Conservation (phyloP, 2,329 filamentous ascomycete genomes). For the Colletotrichum paranaense region DNA sequence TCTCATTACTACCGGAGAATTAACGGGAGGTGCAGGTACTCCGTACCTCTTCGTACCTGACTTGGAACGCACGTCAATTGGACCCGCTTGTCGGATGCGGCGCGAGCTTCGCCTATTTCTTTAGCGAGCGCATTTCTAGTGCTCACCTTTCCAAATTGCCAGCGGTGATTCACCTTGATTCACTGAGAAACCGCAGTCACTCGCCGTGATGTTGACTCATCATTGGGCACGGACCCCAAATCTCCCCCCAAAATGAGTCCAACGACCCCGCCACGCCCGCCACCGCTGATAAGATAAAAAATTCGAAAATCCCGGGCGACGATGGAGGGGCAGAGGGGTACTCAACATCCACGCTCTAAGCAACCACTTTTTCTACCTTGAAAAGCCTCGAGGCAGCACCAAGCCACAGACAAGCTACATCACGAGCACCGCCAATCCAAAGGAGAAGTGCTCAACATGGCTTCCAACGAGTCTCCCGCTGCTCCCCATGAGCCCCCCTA, state of each 20-base stretch:
- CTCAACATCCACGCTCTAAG: neutral
- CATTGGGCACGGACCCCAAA: constrained; percentile 10
- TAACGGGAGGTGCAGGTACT: neutral
- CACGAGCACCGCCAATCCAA: neutral
- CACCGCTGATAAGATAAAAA: constrained; percentile 36
- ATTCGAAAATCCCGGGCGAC: constrained; percentile 12
- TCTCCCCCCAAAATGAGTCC: neutral
- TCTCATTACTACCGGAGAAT: neutral
- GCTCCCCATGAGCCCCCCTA: constrained; percentile 59
- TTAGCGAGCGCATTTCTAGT: neutral
- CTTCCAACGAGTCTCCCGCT: constrained; percentile 45
- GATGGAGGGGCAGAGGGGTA: constrained; percentile 30
- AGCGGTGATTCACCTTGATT: constrained; percentile 13
- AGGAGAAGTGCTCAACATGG: constrained; percentile 1
- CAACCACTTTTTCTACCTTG: neutral
- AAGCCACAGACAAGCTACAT: neutral
- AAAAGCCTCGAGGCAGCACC: neutral
- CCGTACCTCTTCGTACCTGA: too few relatives aligned
- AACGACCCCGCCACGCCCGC: constrained; percentile 21
- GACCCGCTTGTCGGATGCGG: neutral
- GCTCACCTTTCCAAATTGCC: neutral
- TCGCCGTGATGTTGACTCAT: constrained; percentile 28
- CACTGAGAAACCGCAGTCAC: neutral
- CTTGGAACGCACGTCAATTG: too few relatives aligned
- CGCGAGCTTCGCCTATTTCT: neutral